These are phyloP conservation scores for Circinella umbellata DNA, from an alignment of 371 early-diverging fungal genomes.

Conservation along the genomic window DNA sequence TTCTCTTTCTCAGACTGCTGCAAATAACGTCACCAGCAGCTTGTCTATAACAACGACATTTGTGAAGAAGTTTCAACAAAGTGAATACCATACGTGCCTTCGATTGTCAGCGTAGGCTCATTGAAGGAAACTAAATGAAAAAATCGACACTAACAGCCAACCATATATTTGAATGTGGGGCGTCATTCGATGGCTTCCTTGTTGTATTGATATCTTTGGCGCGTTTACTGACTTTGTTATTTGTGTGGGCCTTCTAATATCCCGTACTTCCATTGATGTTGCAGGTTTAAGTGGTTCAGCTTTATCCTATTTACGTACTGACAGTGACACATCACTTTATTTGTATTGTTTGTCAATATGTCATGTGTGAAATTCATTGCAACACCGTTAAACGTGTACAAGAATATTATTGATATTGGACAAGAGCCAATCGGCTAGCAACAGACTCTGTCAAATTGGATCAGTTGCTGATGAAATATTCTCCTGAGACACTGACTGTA, in stretches of 20 bases:
- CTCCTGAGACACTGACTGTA: slow-evolving; percentile 69
- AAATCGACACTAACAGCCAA: slow-evolving; percentile 74
- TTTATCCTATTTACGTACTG: slow-evolving; percentile 73
- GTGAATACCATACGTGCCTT: slow-evolving; percentile 63
- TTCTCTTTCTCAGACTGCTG: slow-evolving; percentile 5
- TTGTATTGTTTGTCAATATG: slow-evolving; percentile 81
- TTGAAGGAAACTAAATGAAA: slow-evolving; percentile 54
- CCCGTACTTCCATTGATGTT: slow-evolving; percentile 56
- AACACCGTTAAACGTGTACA: slow-evolving; percentile 76
- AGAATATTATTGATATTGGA: slow-evolving; percentile 72
- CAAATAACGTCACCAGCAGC: slow-evolving; percentile 3
- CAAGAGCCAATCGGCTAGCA: slow-evolving; percentile 84
- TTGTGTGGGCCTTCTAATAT: slow-evolving; percentile 59
- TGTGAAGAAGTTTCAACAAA: background rate
- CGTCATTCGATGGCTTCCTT: slow-evolving; percentile 89
- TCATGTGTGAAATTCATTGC: slow-evolving; percentile 85
- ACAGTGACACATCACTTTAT: slow-evolving; percentile 72
- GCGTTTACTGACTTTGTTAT: slow-evolving; percentile 76
- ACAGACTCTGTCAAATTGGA: slow-evolving; percentile 69
- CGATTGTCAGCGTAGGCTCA: slow-evolving; percentile 65
- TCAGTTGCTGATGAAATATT: slow-evolving; percentile 70
- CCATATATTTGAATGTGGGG: slow-evolving; percentile 86
- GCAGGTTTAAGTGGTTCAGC: slow-evolving; percentile 81
- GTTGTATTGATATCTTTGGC: slow-evolving; percentile 77
- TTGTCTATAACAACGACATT: background rate